phyloP scores from a whole-genome alignment of 2,329 filamentous ascomycete genomes.

The Colletotrichum cordylinicola region DNA sequence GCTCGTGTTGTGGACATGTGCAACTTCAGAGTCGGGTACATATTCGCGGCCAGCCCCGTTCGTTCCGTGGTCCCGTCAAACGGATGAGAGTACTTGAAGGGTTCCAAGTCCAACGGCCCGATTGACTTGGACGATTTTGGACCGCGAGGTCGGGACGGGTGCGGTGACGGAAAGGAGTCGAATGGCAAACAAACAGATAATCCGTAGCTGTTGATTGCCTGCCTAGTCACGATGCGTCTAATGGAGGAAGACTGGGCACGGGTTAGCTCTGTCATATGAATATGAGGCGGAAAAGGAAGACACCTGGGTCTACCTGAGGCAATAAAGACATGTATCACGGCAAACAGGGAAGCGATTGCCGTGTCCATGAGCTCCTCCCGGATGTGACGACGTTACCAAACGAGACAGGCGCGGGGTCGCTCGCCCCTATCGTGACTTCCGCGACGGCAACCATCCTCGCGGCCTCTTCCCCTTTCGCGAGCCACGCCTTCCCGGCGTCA shows the following conservation, averaged over 20 bases:
- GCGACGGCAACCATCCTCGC: not conserved
- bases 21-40: not conserved
- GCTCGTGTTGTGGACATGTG: not conserved
- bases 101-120: not conserved
- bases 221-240: not conserved
- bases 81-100: not conserved
- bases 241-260: not conserved
- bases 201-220: not conserved
- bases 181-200: fast-evolving
- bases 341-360: not conserved
- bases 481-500: not conserved
- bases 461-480: not conserved
- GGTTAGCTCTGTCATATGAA: not conserved
- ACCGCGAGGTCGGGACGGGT: not conserved
- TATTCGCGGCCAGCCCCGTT: not conserved
- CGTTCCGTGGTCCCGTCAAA: not conserved
- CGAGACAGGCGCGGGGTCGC: not conserved
- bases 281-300: not conserved
- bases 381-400: not conserved
- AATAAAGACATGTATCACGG: not conserved
- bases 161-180: not conserved
- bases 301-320: not conserved
- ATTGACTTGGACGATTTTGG: not conserved
- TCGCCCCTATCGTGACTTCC: not conserved
- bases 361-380: not conserved